Conservation (phyloP, 306 rosid genomes). For the Rosa rugosa region DNA sequence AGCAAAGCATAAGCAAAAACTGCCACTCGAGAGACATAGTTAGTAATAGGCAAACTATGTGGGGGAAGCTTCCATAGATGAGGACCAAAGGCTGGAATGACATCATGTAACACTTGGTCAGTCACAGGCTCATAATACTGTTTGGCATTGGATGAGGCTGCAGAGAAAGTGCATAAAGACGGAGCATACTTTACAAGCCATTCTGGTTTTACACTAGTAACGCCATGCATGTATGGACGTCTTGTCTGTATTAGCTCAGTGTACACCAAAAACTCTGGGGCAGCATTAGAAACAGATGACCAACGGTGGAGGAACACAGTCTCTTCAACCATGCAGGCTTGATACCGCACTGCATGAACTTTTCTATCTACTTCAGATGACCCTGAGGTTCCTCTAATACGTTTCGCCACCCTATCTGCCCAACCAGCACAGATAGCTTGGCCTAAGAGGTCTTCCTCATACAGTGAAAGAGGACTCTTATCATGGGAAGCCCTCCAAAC, state of each 20-base stretch:
- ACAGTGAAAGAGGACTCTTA: slow-evolving; percentile 59
- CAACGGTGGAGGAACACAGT: slow-evolving; percentile 65
- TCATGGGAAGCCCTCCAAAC: slow-evolving; percentile 56
- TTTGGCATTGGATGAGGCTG: slow-evolving; percentile 56
- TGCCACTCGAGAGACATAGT: slow-evolving; percentile 35
- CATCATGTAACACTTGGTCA: slow-evolving; percentile 66
- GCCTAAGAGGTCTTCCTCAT: slow-evolving; percentile 74
- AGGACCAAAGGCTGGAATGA: slow-evolving; percentile 67
- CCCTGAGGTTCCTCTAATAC: slow-evolving; percentile 49
- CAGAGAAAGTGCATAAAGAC: slow-evolving; percentile 64
- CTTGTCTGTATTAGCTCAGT: slow-evolving; percentile 68
- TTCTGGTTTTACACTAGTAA: slow-evolving; percentile 66
- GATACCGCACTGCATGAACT: slow-evolving; percentile 53
- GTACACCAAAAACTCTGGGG: slow-evolving; percentile 88
- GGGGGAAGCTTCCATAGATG: slow-evolving; percentile 82
- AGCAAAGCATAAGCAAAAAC: slow-evolving; percentile 82
- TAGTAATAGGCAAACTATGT: slow-evolving; percentile 43
- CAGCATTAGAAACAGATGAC: slow-evolving; percentile 63
- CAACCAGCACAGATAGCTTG: slow-evolving; percentile 98
- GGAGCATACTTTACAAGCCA: slow-evolving; percentile 85
- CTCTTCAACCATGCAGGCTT: slow-evolving; percentile 66
- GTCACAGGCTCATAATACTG: slow-evolving; percentile 64
- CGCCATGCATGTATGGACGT: slow-evolving; percentile 90
- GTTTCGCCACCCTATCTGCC: slow-evolving; percentile 94
- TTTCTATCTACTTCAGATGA: slow-evolving; percentile 42